Evolutionary conservation across 148 eudicot genomes (phyloP), one percentile per base, ranked within the genome.

Genomic region (Silene conica): DNA sequence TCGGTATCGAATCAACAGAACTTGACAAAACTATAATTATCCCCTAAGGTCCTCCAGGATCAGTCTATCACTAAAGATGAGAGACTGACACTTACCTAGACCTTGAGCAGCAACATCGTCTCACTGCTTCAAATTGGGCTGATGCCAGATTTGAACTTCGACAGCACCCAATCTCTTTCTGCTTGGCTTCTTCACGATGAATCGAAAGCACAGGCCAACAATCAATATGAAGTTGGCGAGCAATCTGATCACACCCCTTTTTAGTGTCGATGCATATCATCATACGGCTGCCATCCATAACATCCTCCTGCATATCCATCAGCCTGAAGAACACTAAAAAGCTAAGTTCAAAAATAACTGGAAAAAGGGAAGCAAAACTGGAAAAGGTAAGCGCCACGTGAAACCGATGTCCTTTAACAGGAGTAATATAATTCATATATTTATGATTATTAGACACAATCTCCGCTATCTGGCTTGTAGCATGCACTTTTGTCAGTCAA

Each of bases 71-170:
- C 43, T 38, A 38, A 38, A 38, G 43, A 38, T 8, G 43, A 38
- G 9, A 38, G 43, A 38, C 43, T 38, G 43, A 38, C 11, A 63
- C 87, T 28, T 78, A 95, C 99, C 99, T 86, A 95, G 83, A 67
- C 97, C 99, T 73, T 97, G 96, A 70, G 96, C 99, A 68, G 97
- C 99, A 84, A 95, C 99, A 79, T 95, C 12, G 99, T 95, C 26
- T 96, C 99, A 46, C 94, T 90, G 96, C 92, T 92, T 79, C 6
- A 34, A 34, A 92, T 95, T 23, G 97, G 99, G 78, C 94, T 90
- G 82, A 89, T 95, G 81, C 99, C 99, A 64, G 96, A 87, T 83
- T 87, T 90, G 64, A 92, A 92, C 84, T 95, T 96, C 43, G 97
- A 92, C 23, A 95, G 88, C 66, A 92, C 99, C 99, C 99, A 95